These are phyloP conservation scores for Protomyces inouyei DNA, from an alignment of 1,139 yeast genomes.

Conservation along the genomic window DNA sequence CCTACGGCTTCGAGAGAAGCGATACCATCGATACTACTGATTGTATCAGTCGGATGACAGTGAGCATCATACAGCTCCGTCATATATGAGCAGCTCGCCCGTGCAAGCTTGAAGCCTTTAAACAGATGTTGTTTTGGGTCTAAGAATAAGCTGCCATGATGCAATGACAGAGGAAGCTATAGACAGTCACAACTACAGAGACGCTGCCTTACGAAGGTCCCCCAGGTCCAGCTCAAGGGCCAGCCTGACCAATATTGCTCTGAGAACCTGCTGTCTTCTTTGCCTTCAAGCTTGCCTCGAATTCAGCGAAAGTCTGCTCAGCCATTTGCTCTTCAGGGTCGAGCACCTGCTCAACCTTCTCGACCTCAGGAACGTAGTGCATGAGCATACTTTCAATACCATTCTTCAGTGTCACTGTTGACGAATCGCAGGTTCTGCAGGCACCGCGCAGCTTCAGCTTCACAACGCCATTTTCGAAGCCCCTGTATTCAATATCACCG, in stretches of 20 bases:
- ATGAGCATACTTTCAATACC: slow-evolving; percentile 82
- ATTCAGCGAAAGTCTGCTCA: slow-evolving; percentile 64
- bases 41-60: slow-evolving; percentile 31
- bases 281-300: slow-evolving; percentile 44
- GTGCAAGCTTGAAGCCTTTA: no score
- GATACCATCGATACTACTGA: slow-evolving; percentile 33
- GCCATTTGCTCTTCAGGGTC: slow-evolving; percentile 60
- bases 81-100: no score
- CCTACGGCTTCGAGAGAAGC: slow-evolving; percentile 34
- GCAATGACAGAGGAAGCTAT: no score
- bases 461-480: slow-evolving; percentile 61
- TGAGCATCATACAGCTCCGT: slow-evolving; percentile 17
- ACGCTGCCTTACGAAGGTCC: no score
- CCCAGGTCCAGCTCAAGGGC: not conserved
- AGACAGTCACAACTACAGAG: no score
- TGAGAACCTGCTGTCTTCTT: slow-evolving; percentile 6
- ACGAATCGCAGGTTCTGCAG: slow-evolving; percentile 71
- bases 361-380: slow-evolving; percentile 78
- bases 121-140: no score
- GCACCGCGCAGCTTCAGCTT: slow-evolving; percentile 75
- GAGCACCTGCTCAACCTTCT: slow-evolving; percentile 63
- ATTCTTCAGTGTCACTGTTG: slow-evolving; percentile 69
- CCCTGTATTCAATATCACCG: slow-evolving; percentile 53
- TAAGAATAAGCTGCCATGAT: no score
- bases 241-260: slow-evolving; percentile 11